Base-by-base conservation (phyloP, 305 asterid species). In the Rubia occidens region DNA sequence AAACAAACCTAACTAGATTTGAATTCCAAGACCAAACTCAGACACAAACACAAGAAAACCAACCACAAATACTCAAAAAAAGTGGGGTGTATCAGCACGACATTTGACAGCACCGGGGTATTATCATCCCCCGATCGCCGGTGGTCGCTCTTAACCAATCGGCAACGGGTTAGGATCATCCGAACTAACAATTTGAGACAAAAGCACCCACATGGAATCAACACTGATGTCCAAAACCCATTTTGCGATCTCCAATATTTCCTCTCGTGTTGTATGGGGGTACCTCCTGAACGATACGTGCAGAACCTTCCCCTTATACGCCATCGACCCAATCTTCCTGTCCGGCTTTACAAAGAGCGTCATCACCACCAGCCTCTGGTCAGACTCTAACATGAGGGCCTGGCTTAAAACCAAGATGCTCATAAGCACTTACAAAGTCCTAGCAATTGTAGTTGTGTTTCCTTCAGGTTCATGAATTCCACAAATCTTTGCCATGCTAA, bases 211-310 rank as follows among this genome's bases (percentile, higher is more conserved):
- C 9, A 80, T 37, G 39, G 78, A 82, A 37, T 65, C 43, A 21
- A 76, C 75, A 10, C 67, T 60, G 53, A 85, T 83, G 0, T 69
- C 68, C 2, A 55, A 35, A 8, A 79, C 60, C 20, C 88, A 84
- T 32, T 75, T 60, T 1, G 83, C 86, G 59, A 77, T 81, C 32
- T 79, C 82, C 13, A 55, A 8, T 5, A 84, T 68, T 21, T 73
- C 80, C n/a, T 8, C 6, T 73, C 73, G 77, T 6, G 67, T 24
- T 2, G 72, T 64, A 61, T 77, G 82, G n/a, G 81, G 82, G 49
- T 75, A 78, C 73, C 88, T 81, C 26, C 87, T 81, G 3, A 83
- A 83, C 2, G 85, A 78, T 11, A 83, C 72, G 8, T 78, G 81
- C 53, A 81, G 40, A 43, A 84, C 82, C 3, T n/a, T n/a, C n/a